Conservation (phyloP, 345 rosid genomes). For the Corchorus capsularis region DNA sequence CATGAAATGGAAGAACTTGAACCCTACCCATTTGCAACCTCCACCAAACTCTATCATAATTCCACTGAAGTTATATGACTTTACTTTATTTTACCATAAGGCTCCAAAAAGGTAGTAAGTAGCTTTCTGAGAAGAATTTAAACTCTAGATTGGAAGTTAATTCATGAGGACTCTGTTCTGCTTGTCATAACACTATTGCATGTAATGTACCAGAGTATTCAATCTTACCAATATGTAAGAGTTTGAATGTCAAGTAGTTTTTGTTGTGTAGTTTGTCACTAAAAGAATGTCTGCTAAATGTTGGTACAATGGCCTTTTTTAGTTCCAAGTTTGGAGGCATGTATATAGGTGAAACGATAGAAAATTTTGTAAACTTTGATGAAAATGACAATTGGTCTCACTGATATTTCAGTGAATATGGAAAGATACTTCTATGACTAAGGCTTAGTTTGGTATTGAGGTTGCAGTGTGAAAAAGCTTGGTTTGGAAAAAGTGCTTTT, state of each 20-base stretch:
- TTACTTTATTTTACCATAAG: not conserved
- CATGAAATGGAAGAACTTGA: too few relatives aligned
- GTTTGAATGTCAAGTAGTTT: not conserved
- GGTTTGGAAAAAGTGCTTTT: too few relatives aligned
- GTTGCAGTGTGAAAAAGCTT: too few relatives aligned
- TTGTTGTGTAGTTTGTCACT: not conserved
- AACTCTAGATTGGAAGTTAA: not conserved
- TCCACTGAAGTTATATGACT: not conserved
- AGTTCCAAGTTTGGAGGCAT: not conserved
- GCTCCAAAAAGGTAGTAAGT: not conserved
- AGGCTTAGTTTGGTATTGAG: too few relatives aligned
- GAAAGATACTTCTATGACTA: not conserved
- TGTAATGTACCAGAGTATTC: not conserved
- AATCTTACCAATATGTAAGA: not conserved
- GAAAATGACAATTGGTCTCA: too few relatives aligned
- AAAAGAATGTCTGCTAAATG: not conserved
- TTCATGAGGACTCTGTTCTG: not conserved
- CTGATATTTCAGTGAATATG: not conserved
- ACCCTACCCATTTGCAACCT: too few relatives aligned
- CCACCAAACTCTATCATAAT: not conserved
- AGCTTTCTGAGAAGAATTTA: not conserved
- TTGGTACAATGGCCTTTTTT: not conserved
- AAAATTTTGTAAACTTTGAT: not conserved
- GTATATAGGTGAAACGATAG: not conserved
- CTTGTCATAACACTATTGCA: not conserved